A percentile compares a stretch with the other conserved stretches of the same genome.
These are phyloP conservation scores for Dothidotthia symphoricarpi DNA, from an alignment of 2,329 filamentous ascomycete genomes.

Conservation along the genomic window DNA sequence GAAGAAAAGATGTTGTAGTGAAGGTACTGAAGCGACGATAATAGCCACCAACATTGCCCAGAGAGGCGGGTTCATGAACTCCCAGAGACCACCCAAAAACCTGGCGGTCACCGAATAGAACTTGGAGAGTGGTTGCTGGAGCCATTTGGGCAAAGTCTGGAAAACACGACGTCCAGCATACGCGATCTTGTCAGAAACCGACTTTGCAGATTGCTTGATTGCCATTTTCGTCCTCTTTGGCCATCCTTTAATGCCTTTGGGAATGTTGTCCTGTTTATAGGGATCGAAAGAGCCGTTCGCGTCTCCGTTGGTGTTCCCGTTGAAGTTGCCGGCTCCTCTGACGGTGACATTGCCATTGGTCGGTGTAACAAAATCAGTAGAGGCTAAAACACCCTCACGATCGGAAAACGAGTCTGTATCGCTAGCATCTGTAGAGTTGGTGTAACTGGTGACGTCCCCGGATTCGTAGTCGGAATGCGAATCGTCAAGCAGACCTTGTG, in stretches of 20 bases:
- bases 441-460: conserved; percentile 46
- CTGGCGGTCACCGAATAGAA: conserved; percentile 44
- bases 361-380: conserved; percentile 43
- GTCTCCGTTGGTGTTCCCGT: conserved; percentile 40
- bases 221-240: conserved; percentile 28
- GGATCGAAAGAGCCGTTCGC: conserved; percentile 33
- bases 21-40: conserved; percentile 81
- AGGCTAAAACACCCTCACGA: conserved; percentile 31
- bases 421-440: conserved; percentile 32
- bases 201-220: conserved; percentile 20
- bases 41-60: conserved; percentile 97
- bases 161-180: conserved; percentile 45
- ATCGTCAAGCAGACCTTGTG: conserved; percentile 41
- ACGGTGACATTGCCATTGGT: conserved; percentile 50
- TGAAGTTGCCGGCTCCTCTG: conserved; percentile 40
- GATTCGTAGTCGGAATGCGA: conserved; percentile 50
- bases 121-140: conserved; percentile 53
- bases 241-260: conserved; percentile 37
- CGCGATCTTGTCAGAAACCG: conserved; percentile 26
- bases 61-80: conserved; percentile 96
- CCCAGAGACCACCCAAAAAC: conserved; percentile 71
- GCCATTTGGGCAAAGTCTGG: conserved; percentile 50
- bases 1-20: conserved; percentile 83
- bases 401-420: conserved; percentile 32
- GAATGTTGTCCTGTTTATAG: conserved; percentile 22